Conservation (phyloP, 257 asterid genomes). For the Nicotiana attenuata region DNA sequence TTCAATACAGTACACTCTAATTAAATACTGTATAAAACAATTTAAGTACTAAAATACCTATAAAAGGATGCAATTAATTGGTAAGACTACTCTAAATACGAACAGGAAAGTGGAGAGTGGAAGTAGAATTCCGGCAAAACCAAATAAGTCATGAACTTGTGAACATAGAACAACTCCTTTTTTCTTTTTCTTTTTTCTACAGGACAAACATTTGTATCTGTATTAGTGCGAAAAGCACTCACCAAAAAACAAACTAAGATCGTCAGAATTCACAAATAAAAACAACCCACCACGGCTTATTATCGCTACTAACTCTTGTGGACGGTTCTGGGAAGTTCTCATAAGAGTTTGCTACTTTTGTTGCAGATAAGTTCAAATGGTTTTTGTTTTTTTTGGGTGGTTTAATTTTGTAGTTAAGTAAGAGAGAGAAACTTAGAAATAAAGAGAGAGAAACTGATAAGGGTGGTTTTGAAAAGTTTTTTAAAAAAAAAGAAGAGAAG, state of each 20-base stretch:
- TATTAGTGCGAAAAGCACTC: neutral
- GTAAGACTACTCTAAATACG: neutral
- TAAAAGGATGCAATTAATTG: neutral
- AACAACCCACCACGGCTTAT: conserved; percentile 31
- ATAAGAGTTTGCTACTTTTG: neutral
- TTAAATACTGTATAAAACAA: neutral
- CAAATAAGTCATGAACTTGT: conserved; percentile 12
- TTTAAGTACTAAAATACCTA: neutral
- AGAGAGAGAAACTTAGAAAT: neutral
- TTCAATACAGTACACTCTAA: neutral
- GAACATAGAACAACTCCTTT: neutral
- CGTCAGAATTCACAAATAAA: neutral
- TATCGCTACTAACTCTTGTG: conserved; percentile 35
- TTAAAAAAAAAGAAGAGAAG: neutral
- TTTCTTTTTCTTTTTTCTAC: neutral
- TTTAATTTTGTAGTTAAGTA: neutral
- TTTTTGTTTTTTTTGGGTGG: conserved; percentile 15
- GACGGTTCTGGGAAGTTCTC: conserved; percentile 25
- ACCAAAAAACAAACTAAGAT: conserved; percentile 20
- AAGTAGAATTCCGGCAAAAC: neutral
- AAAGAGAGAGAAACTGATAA: conserved; percentile 1
- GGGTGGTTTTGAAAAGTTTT: neutral
- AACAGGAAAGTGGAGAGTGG: neutral
- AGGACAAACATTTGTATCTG: neutral
- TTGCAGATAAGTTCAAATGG: conserved; percentile 55